Base-by-base conservation (phyloP, 768 basidiomycete species). In the Nevesoporus exiguus region DNA sequence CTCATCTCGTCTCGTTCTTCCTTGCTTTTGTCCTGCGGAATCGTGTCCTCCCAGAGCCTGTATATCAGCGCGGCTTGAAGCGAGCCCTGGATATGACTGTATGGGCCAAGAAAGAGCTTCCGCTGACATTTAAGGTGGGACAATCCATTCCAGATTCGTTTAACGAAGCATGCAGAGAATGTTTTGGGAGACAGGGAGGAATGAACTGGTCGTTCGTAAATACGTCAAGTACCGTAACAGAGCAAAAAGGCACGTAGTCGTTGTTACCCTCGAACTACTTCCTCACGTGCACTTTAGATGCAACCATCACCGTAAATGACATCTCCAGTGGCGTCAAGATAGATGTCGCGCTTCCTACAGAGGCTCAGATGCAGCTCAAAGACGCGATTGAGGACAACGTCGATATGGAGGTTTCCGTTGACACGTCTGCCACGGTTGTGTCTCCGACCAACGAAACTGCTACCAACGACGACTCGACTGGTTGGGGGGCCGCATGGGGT, bases 1-100 rank as follows among this genome's bases (percentile, higher is more conserved):
- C 87, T 3, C 78, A 75, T 25, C 71, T 89, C 3, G 42, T 87
- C 6, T 68, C 59, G 1, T 86, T 87, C 63, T 90, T 86, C 67
- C 51, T 88, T 30, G 66, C 77, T 14, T 89, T 81, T 63, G 61
- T 88, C n/a, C 29, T 86, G 15, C 78, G 82, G 21, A 83, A 78
- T 58, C 66, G 73, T 29, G 77, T 80, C 17, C 72, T 89, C 41
- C 75, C 75, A 0, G 84, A 86, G 57, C 53, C 69, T 0, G 56
- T 60, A 5, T 73, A 74, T 57, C 79, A 81, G 52, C 74, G 74
- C 1, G 73, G 69, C 7, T 70, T 86, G 41, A 74, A 73, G 40
- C 72, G 71, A 21, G 79, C 83, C 0, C 55, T 84, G 25, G 72
- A 70, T 1, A 65, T 80, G n/a, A 62, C 70, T 30, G 71, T 76